phyloP scores from a whole-genome alignment of 2,329 filamentous ascomycete genomes.

The Cordyceps militaris region DNA sequence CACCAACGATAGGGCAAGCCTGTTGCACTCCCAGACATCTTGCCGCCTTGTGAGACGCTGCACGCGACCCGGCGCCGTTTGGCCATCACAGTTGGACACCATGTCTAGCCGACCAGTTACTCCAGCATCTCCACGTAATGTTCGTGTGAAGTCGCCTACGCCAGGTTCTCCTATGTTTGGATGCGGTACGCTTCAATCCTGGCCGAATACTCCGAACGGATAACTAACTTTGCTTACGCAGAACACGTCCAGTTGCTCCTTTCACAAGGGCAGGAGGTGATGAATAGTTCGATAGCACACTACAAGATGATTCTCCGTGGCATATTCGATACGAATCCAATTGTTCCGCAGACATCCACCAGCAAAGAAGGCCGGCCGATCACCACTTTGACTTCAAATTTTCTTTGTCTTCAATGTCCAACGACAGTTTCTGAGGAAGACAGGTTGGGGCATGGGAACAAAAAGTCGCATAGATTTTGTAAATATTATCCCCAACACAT shows the following conservation, averaged over 20 bases:
- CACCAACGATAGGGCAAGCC: neutral
- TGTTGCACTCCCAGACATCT: neutral
- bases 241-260: slow-evolving; percentile 68
- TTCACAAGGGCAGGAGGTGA: slow-evolving; percentile 52
- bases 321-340: slow-evolving; percentile 60
- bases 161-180: slow-evolving; percentile 56
- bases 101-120: slow-evolving; percentile 44
- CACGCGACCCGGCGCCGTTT: neutral
- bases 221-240: slow-evolving; percentile 31
- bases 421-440: slow-evolving; percentile 60
- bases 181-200: slow-evolving; percentile 44
- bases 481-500: neutral
- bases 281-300: slow-evolving; percentile 61
- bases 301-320: slow-evolving; percentile 66
- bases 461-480: slow-evolving; percentile 71
- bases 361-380: slow-evolving; percentile 47
- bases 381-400: slow-evolving; percentile 60
- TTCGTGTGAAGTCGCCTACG: slow-evolving; percentile 52
- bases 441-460: slow-evolving; percentile 57
- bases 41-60: neutral
- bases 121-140: slow-evolving; percentile 48
- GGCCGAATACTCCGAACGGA: neutral
- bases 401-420: slow-evolving; percentile 67
- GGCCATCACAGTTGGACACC: slow-evolving; percentile 4
- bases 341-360: slow-evolving; percentile 60